A percentile compares a stretch with the other conserved stretches of the same genome.
These are phyloP conservation scores for Malus hybrid DNA, from an alignment of 331 rosid genomes.

Conservation along the genomic window DNA sequence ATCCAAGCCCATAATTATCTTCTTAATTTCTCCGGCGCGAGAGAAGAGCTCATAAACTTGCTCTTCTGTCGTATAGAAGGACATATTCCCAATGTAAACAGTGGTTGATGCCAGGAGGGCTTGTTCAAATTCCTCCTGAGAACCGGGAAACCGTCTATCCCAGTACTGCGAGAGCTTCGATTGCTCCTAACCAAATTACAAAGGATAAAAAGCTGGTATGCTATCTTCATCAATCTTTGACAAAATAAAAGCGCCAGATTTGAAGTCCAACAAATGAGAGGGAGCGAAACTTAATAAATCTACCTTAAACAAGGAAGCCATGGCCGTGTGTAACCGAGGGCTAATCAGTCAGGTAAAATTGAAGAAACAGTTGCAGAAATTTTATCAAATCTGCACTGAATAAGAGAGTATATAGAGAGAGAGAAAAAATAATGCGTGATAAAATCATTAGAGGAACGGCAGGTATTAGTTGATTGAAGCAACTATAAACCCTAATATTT, in stretches of 20 bases:
- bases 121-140: constrained; percentile 75
- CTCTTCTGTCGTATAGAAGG: constrained; percentile 93
- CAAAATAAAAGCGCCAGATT: not conserved
- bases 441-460: no score
- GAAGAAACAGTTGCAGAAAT: not conserved
- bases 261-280: not conserved
- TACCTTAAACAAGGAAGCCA: constrained; percentile 74
- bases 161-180: constrained; percentile 75
- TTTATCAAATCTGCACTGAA: not conserved
- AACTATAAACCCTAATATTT: no score
- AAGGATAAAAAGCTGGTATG: not conserved
- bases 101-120: constrained; percentile 67
- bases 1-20: constrained; percentile 95
- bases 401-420: no score
- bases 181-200: constrained; percentile 40
- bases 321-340: not conserved
- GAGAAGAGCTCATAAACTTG: constrained; percentile 87
- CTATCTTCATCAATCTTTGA: not conserved
- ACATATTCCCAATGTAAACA: constrained; percentile 83
- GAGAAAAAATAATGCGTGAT: no score
- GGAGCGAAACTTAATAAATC: not conserved
- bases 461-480: no score
- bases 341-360: not conserved
- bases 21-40: constrained; percentile 86
- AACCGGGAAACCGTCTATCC: constrained; percentile 77